Evolutionary conservation across 495 filamentous ascomycete species (phyloP).

Genomic region (Mytilinidion resinicola): DNA sequence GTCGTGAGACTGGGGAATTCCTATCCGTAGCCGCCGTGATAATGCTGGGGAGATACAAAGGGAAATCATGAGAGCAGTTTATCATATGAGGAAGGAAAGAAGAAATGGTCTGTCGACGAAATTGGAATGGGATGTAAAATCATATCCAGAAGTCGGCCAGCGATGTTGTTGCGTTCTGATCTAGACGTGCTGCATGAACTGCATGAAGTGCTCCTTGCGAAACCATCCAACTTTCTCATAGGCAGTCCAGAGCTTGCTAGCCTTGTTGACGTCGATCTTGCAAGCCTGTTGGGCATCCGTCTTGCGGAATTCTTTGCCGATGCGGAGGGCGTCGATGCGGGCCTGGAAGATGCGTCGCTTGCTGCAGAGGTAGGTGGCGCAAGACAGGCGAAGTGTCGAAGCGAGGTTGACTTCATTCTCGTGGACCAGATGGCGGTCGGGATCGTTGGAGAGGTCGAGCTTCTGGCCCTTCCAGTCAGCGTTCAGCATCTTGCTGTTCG

Average conservation of each 20-base stretch:
- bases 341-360: constrained; percentile 89
- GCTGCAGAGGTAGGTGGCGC: constrained; percentile 87
- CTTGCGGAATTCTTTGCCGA: constrained; percentile 87
- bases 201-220: constrained; percentile 52
- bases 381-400: constrained; percentile 73
- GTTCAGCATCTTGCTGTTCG: constrained; percentile 64
- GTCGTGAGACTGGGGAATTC: too few species aligned
- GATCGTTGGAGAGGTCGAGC: constrained; percentile 73
- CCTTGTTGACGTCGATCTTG: constrained; percentile 99
- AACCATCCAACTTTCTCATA: constrained; percentile 92
- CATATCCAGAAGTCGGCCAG: background rate
- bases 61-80: background rate
- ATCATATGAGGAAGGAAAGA: background rate
- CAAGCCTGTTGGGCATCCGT: constrained; percentile 96
- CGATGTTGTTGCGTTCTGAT: background rate
- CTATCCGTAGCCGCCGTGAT: too few species aligned
- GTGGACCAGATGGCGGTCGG: constrained; percentile 69
- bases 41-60: too few species aligned
- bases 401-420: constrained; percentile 73
- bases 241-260: constrained; percentile 87
- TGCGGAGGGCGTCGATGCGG: constrained; percentile 59
- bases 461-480: constrained; percentile 82
- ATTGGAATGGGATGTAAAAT: background rate
- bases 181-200: constrained; percentile 50
- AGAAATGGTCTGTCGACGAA: background rate